Conservation (phyloP, 2,329 filamentous ascomycete species). For the Sporothrix protearum region DNA sequence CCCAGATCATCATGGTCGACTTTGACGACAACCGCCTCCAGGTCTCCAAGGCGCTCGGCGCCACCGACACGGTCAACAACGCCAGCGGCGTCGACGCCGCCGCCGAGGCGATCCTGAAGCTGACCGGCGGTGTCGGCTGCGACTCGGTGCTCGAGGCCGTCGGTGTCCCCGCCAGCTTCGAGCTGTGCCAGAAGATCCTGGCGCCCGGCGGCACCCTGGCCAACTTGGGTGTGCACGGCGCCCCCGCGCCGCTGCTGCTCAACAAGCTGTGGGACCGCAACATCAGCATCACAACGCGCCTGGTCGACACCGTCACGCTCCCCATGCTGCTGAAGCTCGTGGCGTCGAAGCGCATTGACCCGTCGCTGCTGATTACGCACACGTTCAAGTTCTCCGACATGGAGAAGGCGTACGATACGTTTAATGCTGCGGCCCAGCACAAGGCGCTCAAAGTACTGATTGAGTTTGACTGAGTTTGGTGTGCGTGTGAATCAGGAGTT, state of each 20-base stretch:
- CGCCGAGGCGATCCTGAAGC: constrained; percentile 36
- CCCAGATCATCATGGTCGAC: constrained; percentile 51
- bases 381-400: constrained; percentile 43
- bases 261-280: constrained; percentile 54
- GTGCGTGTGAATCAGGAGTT: background rate
- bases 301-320: constrained; percentile 47
- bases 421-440: constrained; percentile 41
- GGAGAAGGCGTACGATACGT: constrained; percentile 44
- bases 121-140: constrained; percentile 52
- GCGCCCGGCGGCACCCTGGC: constrained; percentile 52
- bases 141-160: constrained; percentile 59
- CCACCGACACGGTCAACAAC: constrained; percentile 44
- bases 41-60: constrained; percentile 48
- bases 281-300: constrained; percentile 47
- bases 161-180: constrained; percentile 51
- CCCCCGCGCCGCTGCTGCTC: constrained; percentile 49
- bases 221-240: constrained; percentile 57
- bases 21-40: constrained; percentile 46
- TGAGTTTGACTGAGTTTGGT: constrained; percentile 30
- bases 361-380: constrained; percentile 45
- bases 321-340: constrained; percentile 49
- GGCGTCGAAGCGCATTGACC: constrained; percentile 41
- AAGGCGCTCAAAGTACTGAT: constrained; percentile 46
- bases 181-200: constrained; percentile 51
- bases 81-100: constrained; percentile 31